These are phyloP conservation scores for Talaromyces thailandensis DNA, from an alignment of 495 filamentous ascomycete species.

Conservation along the genomic window DNA sequence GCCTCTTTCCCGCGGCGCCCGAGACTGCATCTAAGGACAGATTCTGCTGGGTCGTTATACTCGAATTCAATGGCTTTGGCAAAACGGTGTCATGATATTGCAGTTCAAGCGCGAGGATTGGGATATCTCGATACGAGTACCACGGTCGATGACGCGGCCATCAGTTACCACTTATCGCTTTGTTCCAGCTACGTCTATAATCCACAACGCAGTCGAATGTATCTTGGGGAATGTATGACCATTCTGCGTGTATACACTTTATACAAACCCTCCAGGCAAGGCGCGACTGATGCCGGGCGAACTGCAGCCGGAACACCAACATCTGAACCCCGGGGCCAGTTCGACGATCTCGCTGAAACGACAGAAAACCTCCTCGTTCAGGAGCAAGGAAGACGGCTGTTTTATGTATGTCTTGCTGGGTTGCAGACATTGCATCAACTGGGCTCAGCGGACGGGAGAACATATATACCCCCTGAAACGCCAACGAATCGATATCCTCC, in stretches of 20 bases:
- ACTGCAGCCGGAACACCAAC: conserved; percentile 13
- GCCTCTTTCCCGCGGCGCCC: conserved; percentile 78
- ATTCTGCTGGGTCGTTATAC: conserved; percentile 32
- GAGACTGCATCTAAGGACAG: conserved; percentile 56
- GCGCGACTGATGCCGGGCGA: conserved; percentile 2
- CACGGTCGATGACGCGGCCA: conserved; percentile 70
- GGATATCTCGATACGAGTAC: conserved; percentile 58
- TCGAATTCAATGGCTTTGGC: conserved; percentile 65
- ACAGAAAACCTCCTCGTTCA: conserved; percentile 59
- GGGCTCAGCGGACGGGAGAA: conserved; percentile 52
- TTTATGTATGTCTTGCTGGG: conserved; percentile 66
- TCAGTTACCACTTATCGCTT: conserved; percentile 74
- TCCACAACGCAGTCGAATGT: conserved; percentile 55
- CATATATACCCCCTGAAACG: conserved; percentile 62
- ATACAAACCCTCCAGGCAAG: conserved; percentile 37
- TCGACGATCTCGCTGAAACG: conserved; percentile 11
- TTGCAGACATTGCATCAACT: conserved; percentile 57
- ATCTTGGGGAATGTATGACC: conserved; percentile 63
- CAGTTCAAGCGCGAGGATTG: conserved; percentile 59
- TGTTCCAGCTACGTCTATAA: conserved; percentile 62
- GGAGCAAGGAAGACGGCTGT: conserved; percentile 69
- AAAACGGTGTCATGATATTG: conserved; percentile 63
- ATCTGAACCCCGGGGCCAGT: conserved; percentile 14
- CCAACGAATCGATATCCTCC: conserved; percentile 68
- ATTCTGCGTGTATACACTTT: conserved; percentile 61